Base-by-base conservation (phyloP, 2,329 filamentous ascomycete genomes). In the Phialophora verrucosa region DNA sequence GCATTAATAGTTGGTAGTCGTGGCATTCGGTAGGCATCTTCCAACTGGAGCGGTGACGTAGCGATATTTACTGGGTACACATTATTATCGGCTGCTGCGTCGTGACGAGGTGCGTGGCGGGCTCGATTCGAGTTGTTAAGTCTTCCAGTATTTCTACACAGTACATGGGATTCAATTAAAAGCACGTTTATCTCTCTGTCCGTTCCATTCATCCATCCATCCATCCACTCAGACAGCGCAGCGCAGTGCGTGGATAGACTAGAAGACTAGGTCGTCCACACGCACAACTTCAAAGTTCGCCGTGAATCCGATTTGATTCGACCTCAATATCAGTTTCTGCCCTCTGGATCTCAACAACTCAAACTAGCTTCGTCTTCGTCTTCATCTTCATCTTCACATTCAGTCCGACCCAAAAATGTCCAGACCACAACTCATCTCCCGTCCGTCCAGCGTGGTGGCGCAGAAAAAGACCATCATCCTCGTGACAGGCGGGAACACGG, bases 401-500 rank as follows among this genome's bases (percentile, higher is more conserved):
- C 56, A 25, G 17, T 23, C 25, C 42, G 2, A 14, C 3, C 20
- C n/a, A 3, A 63, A 23, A 47, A 71, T 70, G 70, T 71, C 70
- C 25, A 66, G 70, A 47, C 70, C 70, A 27, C 50, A 61, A 17
- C 66, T 71, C 25, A 20, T 47, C 11, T 59, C 64, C 23, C 68
- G 68, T 12, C 69, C 69, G 2, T 70, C 70, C 29, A 67, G 63
- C 59, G 44, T 66, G 31, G 69, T 59, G 6, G 62, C 64, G 14
- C 59, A 55, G 6, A 62, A 63, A 47, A 72, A 71, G 55, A 73
- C 67, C 20, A 69, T 73, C 60, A 65, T 72, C 25, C 70, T 73
- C 0, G 70, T 73, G 12, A 68, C 69, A 2, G 71, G 70, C 58
- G 32, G 55, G 6, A 47, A 60, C 32, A 49, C 66, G 57, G 71